Percentiles rank a stretch among this genome's conserved stretches.
Conservation (phyloP, 306 rosid species). For the Carpinus fangiana region DNA sequence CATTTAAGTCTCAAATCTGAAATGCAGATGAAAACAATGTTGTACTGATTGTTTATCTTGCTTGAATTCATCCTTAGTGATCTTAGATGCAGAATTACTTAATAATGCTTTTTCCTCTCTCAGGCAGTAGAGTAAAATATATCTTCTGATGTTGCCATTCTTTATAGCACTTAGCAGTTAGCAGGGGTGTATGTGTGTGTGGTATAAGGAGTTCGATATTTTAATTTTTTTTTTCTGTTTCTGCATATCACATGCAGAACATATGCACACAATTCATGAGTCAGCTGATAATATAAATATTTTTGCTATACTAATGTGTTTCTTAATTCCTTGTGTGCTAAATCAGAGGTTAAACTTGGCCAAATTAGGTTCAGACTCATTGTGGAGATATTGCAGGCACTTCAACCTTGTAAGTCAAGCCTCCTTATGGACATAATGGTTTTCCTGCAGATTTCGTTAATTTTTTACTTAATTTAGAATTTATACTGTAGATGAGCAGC, state of each 20-base stretch:
- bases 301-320: not conserved
- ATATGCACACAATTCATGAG: not conserved
- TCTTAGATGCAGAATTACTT: not conserved
- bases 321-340: slow-evolving; percentile 8
- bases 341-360: slow-evolving; percentile 50
- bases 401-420: slow-evolving; percentile 59
- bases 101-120: not conserved
- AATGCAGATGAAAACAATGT: not conserved
- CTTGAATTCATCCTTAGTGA: not conserved
- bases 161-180: not conserved
- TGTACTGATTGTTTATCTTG: not conserved
- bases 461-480: slow-evolving; percentile 6
- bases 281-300: not conserved
- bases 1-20: not conserved
- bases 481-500: slow-evolving; percentile 36
- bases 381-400: slow-evolving; percentile 62
- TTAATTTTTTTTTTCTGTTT: not conserved
- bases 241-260: not conserved
- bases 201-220: too few relatives aligned
- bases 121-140: not conserved
- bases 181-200: not conserved
- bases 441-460: not conserved
- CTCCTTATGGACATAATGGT: not conserved
- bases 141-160: not conserved
- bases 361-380: slow-evolving; percentile 52